Percentiles rank a stretch among this genome's conserved stretches.
Evolutionary conservation across 805 yeast genomes (phyloP).

Genomic region (Starmerella sp.): DNA sequence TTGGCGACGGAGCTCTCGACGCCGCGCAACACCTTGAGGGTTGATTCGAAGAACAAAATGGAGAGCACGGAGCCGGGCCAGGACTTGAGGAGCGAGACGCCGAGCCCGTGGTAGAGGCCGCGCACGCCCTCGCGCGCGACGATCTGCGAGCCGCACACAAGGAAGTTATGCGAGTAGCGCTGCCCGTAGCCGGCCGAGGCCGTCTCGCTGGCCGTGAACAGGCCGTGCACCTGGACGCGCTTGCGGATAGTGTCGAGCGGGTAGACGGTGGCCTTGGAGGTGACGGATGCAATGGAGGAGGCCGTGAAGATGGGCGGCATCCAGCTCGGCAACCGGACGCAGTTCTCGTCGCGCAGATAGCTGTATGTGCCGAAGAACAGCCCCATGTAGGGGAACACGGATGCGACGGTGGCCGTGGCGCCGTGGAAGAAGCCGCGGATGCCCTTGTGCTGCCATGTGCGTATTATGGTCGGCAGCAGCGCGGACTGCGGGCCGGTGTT

Average conservation of each 20-base stretch:
- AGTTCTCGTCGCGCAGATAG: constrained; percentile 13
- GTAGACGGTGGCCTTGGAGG: constrained; percentile 63
- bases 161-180: constrained; percentile 22
- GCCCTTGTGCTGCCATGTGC: constrained; percentile 36
- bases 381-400: constrained; percentile 64
- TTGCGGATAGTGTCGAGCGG: constrained; percentile 80
- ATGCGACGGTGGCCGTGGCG: constrained; percentile 39
- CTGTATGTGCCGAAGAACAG: constrained; percentile 37
- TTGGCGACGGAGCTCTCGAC: background rate
- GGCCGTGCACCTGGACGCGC: constrained; percentile 54
- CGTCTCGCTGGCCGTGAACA: constrained; percentile 7
- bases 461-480: constrained; percentile 25
- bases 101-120: constrained; percentile 67
- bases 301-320: constrained; percentile 31
- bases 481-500: constrained; percentile 27
- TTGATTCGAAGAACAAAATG: constrained; percentile 49
- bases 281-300: constrained; percentile 65
- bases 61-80: constrained; percentile 63
- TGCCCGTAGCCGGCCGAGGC: constrained; percentile 17
- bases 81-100: constrained; percentile 59
- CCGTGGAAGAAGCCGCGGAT: constrained; percentile 41
- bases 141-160: constrained; percentile 32
- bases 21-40: constrained; percentile 22
- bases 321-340: constrained; percentile 4
- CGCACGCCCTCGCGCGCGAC: constrained; percentile 44